Percentiles rank a stretch among this genome's conserved stretches.
phyloP scores from a whole-genome alignment of 768 basidiomycete species.

The Erythrobasidium yunnanense region DNA sequence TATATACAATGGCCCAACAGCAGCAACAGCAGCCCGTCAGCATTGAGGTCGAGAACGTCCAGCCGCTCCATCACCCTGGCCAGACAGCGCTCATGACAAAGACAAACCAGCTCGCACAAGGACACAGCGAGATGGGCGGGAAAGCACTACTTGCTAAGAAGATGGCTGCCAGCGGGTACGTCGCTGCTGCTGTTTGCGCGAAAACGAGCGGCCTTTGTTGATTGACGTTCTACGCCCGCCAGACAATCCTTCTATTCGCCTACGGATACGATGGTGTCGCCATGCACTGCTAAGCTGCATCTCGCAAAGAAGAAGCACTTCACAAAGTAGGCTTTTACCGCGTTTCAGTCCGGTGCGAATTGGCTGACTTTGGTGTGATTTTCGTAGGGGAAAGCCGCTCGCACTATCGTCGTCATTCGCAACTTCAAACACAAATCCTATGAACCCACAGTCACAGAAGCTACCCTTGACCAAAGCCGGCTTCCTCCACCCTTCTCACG shows the following conservation, averaged over 20 bases:
- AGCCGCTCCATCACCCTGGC: constrained; percentile 74
- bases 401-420: constrained; percentile 37
- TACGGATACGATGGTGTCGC: constrained; percentile 89
- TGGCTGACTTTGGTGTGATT: background rate
- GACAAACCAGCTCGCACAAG: constrained; percentile 46
- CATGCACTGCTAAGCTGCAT: constrained; percentile 79
- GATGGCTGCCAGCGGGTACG: constrained; percentile 78
- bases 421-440: constrained; percentile 1
- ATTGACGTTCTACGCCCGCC: constrained; percentile 26
- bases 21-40: background rate
- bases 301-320: constrained; percentile 91
- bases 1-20: too few species aligned
- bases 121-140: constrained; percentile 52
- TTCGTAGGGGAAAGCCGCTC: constrained; percentile 37
- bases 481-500: constrained; percentile 23
- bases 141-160: constrained; percentile 88
- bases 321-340: constrained; percentile 54
- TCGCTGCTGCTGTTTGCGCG: constrained; percentile 29
- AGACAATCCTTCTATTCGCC: constrained; percentile 84
- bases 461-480: background rate
- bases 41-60: constrained; percentile 42
- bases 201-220: background rate
- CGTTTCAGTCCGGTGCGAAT: background rate
- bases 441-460: constrained; percentile 1
- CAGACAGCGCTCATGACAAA: constrained; percentile 69